Evolutionary conservation across 2,329 filamentous ascomycete species (phyloP), one percentile per base, ranked within the genome.

Genomic region (Diplocarpon rosae): DNA sequence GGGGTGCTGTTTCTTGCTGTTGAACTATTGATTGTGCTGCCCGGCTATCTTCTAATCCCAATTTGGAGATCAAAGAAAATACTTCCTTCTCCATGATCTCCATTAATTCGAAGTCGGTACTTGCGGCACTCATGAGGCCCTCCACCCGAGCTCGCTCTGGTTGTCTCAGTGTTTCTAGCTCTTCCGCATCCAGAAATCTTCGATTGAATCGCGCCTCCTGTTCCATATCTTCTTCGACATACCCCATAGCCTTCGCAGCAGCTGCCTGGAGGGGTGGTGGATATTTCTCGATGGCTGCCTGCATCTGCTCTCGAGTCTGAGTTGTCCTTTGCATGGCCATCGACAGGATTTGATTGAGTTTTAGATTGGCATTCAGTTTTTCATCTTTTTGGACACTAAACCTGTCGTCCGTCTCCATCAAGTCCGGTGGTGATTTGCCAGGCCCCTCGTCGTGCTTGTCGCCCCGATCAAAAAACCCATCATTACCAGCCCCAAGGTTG

Each of bases 51-150:
- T 66, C 59, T 11, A 84, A 66, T 10, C 77, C 73, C 15, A 86
- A 63, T 47, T 66, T 71, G 3, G 63, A 58, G 0, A 81, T 71
- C 50, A 80, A 63, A 1, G 70, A 67, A 53, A 88, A 84, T 11
- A 88, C 78, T 40, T 86, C 73, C 4, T 66, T 60, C 49, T 85
- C 76, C 59, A 89, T 67, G 2, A 82, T 62, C 6, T 75, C 61
- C 82, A 83, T 88, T 9, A 87, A 66, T 40, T 76, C 74, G 15
- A 70, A 63, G 53, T 89, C 84, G 0, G 75, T 75, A 46, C 65
- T 53, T 14, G 78, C 78, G 1, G 55, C 59, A 10, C 66, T 62
- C 65, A 89, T 73, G 32, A 75, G 56, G 5, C 53, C 50, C 49
- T 75, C 71, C 8, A 86, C 69, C 9, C 75, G 66, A 20, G 57